Conservation (phyloP, 345 rosid genomes). For the Anacardium occidentale region DNA sequence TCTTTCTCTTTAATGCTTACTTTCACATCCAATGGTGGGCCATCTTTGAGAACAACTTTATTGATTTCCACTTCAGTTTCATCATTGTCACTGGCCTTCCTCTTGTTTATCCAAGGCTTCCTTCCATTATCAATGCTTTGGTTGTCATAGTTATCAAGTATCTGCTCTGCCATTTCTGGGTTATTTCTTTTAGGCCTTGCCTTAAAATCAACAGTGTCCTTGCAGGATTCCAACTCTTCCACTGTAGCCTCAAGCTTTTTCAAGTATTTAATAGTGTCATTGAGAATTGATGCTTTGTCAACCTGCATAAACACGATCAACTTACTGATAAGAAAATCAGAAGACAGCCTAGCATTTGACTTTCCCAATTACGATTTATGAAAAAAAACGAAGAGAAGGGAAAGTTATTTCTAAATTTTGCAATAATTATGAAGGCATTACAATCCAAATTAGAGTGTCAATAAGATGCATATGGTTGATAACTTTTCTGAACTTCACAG, state of each 20-base stretch:
- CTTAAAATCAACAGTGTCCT: slow-evolving; percentile 49
- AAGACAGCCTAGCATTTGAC: not conserved
- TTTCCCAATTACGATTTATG: not conserved
- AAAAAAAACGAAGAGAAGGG: not conserved
- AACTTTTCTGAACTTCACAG: not conserved
- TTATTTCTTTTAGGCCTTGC: slow-evolving; percentile 44
- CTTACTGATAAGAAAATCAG: not conserved
- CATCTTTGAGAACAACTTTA: slow-evolving; percentile 23
- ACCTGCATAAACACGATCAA: slow-evolving; percentile 36
- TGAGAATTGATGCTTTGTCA: slow-evolving; percentile 60
- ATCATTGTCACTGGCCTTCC: slow-evolving; percentile 52
- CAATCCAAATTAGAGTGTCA: not conserved
- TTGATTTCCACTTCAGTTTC: slow-evolving; percentile 41
- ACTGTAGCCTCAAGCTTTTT: slow-evolving; percentile 71
- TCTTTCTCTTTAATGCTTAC: slow-evolving; percentile 49
- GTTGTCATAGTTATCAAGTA: slow-evolving; percentile 59
- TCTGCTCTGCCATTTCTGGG: slow-evolving; percentile 52
- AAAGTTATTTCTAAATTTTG: not conserved
- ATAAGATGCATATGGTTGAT: not conserved
- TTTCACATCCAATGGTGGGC: slow-evolving; percentile 33
- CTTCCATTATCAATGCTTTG: slow-evolving; percentile 32
- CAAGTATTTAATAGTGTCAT: slow-evolving; percentile 61
- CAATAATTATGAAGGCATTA: not conserved
- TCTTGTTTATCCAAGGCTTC: slow-evolving; percentile 53
- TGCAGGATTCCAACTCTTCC: slow-evolving; percentile 77